Evolutionary conservation across 345 rosid species (phyloP).

Genomic region (Eucalyptus grandis): DNA sequence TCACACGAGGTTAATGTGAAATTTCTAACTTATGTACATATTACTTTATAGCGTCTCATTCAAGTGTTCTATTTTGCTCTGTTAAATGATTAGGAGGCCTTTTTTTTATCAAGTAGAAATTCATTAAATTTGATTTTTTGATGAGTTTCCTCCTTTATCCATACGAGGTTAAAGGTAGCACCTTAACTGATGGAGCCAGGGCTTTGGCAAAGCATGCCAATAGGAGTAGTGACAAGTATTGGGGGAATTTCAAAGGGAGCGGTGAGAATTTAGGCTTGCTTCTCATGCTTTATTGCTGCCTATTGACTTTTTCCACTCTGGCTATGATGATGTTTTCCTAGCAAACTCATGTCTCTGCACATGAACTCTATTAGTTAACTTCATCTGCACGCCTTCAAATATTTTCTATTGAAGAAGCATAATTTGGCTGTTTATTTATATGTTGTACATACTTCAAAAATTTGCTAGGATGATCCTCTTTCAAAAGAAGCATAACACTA

Average conservation of each 20-base stretch:
- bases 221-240: constrained; percentile 40
- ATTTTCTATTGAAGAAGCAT: neutral
- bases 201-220: constrained; percentile 66
- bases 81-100: neutral
- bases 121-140: neutral
- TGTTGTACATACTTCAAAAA: neutral
- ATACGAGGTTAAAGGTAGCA: constrained; percentile 46
- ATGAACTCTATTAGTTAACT: neutral
- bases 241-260: constrained; percentile 54
- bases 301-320: neutral
- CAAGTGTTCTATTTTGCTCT: neutral
- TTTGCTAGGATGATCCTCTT: neutral
- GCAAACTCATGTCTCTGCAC: neutral
- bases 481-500: neutral
- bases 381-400: neutral
- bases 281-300: neutral
- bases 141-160: neutral
- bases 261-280: constrained; percentile 26
- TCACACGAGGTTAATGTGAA: neutral
- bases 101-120: neutral
- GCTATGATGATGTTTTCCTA: neutral
- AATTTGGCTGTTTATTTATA: neutral
- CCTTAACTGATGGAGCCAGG: constrained; percentile 68
- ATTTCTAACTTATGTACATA: neutral
- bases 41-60: neutral